These are phyloP conservation scores for Huntiella omanensis DNA, from an alignment of 2,329 filamentous ascomycete genomes.

Conservation along the genomic window DNA sequence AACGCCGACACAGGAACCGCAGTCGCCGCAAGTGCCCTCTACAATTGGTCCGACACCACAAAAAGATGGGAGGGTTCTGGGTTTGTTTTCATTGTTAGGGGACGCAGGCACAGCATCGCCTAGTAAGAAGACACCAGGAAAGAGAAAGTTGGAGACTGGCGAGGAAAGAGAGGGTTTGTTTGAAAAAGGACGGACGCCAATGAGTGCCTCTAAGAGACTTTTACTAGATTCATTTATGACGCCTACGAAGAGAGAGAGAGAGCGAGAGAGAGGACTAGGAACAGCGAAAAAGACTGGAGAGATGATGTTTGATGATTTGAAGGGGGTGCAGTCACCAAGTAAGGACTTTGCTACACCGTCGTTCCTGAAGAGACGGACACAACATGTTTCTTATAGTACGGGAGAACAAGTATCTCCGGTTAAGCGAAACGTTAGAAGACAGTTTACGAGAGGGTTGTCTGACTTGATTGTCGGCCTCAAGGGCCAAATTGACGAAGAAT, in stretches of 20 bases:
- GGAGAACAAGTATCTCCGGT: slow-evolving; percentile 1
- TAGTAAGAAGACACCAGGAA: slow-evolving; percentile 26
- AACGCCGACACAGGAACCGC: slow-evolving; percentile 32
- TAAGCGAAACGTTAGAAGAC: slow-evolving; percentile 31
- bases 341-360: slow-evolving; percentile 50
- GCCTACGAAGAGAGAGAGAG: slow-evolving; percentile 30
- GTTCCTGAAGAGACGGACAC: slow-evolving; percentile 32
- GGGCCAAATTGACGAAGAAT: slow-evolving; percentile 47
- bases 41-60: slow-evolving; percentile 64
- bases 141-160: slow-evolving; percentile 17
- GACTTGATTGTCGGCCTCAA: slow-evolving; percentile 53
- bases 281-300: slow-evolving; percentile 16
- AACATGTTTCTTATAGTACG: background rate
- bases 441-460: slow-evolving; percentile 51
- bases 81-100: slow-evolving; percentile 53
- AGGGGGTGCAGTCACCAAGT: slow-evolving; percentile 28
- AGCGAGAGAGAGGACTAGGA: slow-evolving; percentile 15
- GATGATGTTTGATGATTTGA: slow-evolving; percentile 15
- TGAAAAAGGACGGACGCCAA: slow-evolving; percentile 29
- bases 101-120: slow-evolving; percentile 22
- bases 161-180: slow-evolving; percentile 13
- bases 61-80: slow-evolving; percentile 56
- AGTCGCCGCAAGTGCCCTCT: slow-evolving; percentile 36
- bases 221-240: slow-evolving; percentile 46
- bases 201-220: slow-evolving; percentile 39